These are phyloP conservation scores for Trichoderma aggressivum DNA, from an alignment of 2,329 filamentous ascomycete genomes.

Conservation along the genomic window DNA sequence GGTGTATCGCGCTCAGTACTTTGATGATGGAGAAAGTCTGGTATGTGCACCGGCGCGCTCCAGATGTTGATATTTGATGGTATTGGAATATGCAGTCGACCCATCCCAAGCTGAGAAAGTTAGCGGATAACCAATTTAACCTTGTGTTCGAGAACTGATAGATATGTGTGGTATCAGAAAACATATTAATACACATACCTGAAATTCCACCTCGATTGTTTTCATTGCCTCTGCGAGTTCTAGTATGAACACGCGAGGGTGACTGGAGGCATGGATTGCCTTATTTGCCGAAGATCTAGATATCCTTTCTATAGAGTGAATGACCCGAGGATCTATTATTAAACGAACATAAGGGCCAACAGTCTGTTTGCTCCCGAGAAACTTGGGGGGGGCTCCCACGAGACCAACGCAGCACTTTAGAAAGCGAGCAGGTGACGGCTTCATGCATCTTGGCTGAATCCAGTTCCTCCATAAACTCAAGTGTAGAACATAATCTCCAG, in stretches of 20 bases:
- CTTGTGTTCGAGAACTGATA: fast-evolving
- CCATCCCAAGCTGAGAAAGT: neutral
- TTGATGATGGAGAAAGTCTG: too few species aligned
- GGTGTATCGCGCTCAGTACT: too few species aligned
- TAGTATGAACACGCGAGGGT: neutral
- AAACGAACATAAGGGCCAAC: neutral
- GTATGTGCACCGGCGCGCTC: neutral
- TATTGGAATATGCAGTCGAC: neutral
- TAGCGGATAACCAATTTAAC: neutral
- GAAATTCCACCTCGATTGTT: neutral
- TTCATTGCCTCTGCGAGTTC: neutral
- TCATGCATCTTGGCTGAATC: neutral
- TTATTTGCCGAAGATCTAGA: neutral
- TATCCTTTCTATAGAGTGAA: neutral
- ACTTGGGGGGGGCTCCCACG: too few species aligned
- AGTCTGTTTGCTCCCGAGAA: neutral
- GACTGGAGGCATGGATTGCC: fast-evolving
- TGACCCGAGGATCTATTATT: neutral
- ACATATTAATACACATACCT: too few species aligned
- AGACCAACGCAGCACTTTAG: neutral
- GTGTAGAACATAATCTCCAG: neutral
- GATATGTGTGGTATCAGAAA: neutral
- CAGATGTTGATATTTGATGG: neutral
- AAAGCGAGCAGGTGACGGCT: neutral
- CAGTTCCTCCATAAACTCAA: neutral